Evolutionary conservation across 2,329 filamentous ascomycete genomes (phyloP), one percentile per base, ranked within the genome.

Genomic region (Venturia oleaginea): DNA sequence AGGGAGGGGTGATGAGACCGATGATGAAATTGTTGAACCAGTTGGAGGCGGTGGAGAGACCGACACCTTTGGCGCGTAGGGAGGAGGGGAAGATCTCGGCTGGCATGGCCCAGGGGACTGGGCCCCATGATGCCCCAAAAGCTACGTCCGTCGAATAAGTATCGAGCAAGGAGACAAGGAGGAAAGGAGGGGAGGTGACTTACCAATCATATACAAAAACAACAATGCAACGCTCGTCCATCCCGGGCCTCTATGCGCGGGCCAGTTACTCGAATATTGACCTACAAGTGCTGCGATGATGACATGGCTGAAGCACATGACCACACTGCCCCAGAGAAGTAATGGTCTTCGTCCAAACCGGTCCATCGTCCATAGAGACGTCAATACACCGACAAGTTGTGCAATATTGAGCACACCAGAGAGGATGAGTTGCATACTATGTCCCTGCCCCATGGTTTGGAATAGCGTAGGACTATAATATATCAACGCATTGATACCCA

Each of bases 21-120:
- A 86, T 83, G 61, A 85, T 81, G 67, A 87, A 87, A 71, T 87
- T 86, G 71, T 82, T 84, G 2, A 86, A 73, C 76, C 87, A 90
- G 73, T 86, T 87, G 6, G 81, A 81, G 65, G 81, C 84, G 0
- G 85, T 87, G 0, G 84, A 84, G 2, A 88, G 75, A 1, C 85
- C 85, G 0, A 87, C 85, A 40, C 87, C 87, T 71, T 88, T 89
- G 2, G 86, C 85, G 7, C 86, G 78, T 0, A 84, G 74, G 0
- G 79, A 80, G 0, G 80, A 81, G 0, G 84, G 84, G 54, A 88
- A 88, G n/a, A 90, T 84, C 66, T 91, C 84, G 37, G 80, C 77
- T 0, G 74, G 72, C 71, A 81, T 72, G 3, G 75, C 77, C 80
- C 77, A 82, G 1, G 75, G 77, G 0, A 83, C 77, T 2, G 81